Base-by-base conservation (phyloP, 495 filamentous ascomycete species). In the Penicillium parvum region DNA sequence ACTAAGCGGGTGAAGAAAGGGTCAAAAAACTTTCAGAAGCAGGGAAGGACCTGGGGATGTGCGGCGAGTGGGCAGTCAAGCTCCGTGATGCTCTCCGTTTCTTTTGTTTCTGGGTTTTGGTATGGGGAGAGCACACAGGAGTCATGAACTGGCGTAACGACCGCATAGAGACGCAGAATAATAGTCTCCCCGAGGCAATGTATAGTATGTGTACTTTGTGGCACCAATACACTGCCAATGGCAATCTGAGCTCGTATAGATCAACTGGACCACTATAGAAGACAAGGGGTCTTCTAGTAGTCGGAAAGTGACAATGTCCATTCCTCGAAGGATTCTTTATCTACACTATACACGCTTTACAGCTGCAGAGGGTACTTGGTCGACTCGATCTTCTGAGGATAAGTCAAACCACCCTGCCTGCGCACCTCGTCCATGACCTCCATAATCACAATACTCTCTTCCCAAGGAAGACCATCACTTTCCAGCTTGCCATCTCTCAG, bases 361-460 rank as follows among this genome's bases (percentile, higher is more conserved):
- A 75, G 40, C 43, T 60, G 39, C 45, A 71, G 47, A 29, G 74
- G 74, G 65, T 82, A 90, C 30, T 87, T 77, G 35, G 76, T 76
- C 42, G 76, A 90, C 64, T 92, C 84, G 61, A 96, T 94, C 53
- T 77, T 69, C 43, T 86, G 82, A 19, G 89, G 86, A 73, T 94
- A 95, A 49, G 61, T 74, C 58, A 96, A 66, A 3, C 78, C 86
- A 35, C 82, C 81, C 73, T 90, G 84, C 62, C 67, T 74, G 56
- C 91, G 73, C 14, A 90, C 84, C 70, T 85, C 79, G 73, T 97
- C 91, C 91, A 96, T 95, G 9, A 83, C 78, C 61, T 90, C 83
- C 90, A 96, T 96, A 40, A 96, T 90, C 18, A 85, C 78, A 40
- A 96, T 74, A 60, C 88, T 95, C 73, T 97, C 91, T 51, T 83